A percentile compares a stretch with the other conserved stretches of the same genome.
Conservation (phyloP, 2,329 filamentous ascomycete genomes). For the Fusarium nelsonii region DNA sequence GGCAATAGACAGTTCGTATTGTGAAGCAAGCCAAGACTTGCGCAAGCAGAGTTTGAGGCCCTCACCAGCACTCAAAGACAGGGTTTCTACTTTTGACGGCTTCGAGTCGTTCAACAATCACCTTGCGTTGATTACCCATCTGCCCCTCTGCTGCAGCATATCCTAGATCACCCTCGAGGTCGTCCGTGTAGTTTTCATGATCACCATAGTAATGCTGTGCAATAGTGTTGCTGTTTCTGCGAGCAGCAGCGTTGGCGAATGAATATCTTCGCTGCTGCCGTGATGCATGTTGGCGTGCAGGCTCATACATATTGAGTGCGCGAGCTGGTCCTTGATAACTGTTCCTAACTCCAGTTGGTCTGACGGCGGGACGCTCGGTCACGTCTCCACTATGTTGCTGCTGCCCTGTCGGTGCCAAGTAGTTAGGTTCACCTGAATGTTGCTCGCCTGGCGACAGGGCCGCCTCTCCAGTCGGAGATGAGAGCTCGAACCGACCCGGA, state of each 20-base stretch:
- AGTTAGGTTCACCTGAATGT: constrained; percentile 40
- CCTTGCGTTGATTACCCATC: constrained; percentile 90
- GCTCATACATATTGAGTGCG: constrained; percentile 59
- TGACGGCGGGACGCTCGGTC: constrained; percentile 41
- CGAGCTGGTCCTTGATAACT: constrained; percentile 59
- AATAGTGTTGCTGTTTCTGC: constrained; percentile 63
- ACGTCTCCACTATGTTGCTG: constrained; percentile 34
- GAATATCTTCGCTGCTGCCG: constrained; percentile 67
- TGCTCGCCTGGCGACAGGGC: constrained; percentile 56
- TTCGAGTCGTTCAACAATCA: constrained; percentile 96
- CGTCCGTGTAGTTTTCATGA: constrained; percentile 75
- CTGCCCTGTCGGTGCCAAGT: constrained; percentile 29
- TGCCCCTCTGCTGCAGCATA: constrained; percentile 95
- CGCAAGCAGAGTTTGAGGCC: constrained; percentile 6
- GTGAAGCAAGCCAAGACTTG: constrained; percentile 1
- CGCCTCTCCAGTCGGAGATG: constrained; percentile 58
- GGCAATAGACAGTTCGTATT: background rate
- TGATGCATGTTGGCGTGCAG: constrained; percentile 54
- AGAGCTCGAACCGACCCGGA: constrained; percentile 79
- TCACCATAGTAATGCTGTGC: constrained; percentile 66
- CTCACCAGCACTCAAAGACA: constrained; percentile 96
- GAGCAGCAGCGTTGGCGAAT: constrained; percentile 62
- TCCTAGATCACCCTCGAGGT: constrained; percentile 91
- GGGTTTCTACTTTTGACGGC: constrained; percentile 95
- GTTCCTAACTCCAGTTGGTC: constrained; percentile 42